Evolutionary conservation across 768 basidiomycete species (phyloP).

Genomic region (Xanthoconium stramineum): DNA sequence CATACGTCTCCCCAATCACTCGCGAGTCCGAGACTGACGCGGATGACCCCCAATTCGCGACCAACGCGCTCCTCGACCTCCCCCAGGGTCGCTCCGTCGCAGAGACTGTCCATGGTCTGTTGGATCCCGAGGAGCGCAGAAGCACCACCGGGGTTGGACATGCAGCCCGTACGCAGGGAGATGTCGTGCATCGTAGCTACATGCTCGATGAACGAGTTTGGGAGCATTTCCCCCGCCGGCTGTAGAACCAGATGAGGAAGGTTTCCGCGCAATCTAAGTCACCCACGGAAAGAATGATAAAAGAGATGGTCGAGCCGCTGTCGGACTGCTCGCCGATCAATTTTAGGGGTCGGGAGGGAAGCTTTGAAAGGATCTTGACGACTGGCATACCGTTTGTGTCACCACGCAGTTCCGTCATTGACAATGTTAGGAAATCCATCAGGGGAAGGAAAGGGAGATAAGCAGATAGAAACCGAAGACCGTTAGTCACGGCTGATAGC

Average conservation of each 20-base stretch:
- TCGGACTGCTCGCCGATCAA: conserved; percentile 65
- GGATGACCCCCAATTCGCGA: conserved; percentile 68
- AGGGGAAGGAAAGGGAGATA: conserved; percentile 80
- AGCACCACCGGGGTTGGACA: conserved; percentile 86
- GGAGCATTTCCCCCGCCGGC: conserved; percentile 64
- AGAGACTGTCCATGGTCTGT: conserved; percentile 59
- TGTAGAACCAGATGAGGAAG: conserved; percentile 21
- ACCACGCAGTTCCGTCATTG: conserved; percentile 58
- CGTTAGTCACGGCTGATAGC: conserved; percentile 72
- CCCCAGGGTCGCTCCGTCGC: conserved; percentile 54
- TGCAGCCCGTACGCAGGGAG: conserved; percentile 79
- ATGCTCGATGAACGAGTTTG: conserved; percentile 72
- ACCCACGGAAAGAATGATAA: conserved; percentile 64
- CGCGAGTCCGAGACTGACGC: conserved; percentile 76
- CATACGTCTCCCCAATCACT: conserved; percentile 76
- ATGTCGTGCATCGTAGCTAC: conserved; percentile 62
- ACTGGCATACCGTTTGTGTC: conserved; percentile 58
- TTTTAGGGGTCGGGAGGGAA: conserved; percentile 51
- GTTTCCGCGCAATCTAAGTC: background rate
- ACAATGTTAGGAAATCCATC: conserved; percentile 54
- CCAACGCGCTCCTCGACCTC: conserved; percentile 63
- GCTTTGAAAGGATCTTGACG: conserved; percentile 63
- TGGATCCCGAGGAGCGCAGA: conserved; percentile 67
- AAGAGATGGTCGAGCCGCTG: conserved; percentile 58
- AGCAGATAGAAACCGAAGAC: conserved; percentile 70